Evolutionary conservation across 208 protist genomes (phyloP), one percentile per base, ranked within the genome.

Genomic region (Trypanosoma brucei): DNA sequence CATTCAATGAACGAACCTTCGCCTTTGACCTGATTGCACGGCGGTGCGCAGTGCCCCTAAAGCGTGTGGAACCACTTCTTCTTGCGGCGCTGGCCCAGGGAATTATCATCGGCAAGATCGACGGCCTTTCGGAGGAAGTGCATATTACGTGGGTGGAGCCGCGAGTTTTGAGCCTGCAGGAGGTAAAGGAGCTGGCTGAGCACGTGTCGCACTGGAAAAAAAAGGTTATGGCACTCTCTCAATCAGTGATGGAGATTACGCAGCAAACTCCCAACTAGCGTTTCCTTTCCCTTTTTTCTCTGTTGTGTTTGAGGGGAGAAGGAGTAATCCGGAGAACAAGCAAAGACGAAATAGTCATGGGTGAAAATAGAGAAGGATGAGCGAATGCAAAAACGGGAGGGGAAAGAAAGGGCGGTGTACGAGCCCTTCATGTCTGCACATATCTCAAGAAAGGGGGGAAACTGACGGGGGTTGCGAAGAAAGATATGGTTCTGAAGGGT

Each of bases 71-170:
- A 83, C 80, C 86, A 69, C 76, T 98, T 22, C 74, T 99, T 45
- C 93, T 99, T 50, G 89, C 91, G 46, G 95, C 94, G 2, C 79
- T 98, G 1, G 93, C 96, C 34, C 86, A 98, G 36, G 81, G 85
- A 54, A 88, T 99, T 31, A 81, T 98, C 31, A 81, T 86, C 37
- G 97, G 97, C 44, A 72, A 69, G 4, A 97, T 99, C 55, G 97
- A 99, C 68, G 80, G 96, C 37, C 78, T 97, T 31, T 80, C 76
- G 36, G 31, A 87, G 39, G 78, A 79, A 48, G 85, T 97, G 62
- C 76, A 83, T 59, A 83, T 96, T 36, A 81, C 83, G 22, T 96
- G 92, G 88, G 92, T 93, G 65, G 79, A 95, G 76, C 83, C 92
- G 52, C 81, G 92, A 35, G 88, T 96, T 58, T 63, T 96, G 61